These are phyloP conservation scores for Cyclotella sp. DNA, from an alignment of 108 stramenopile species.

Conservation along the genomic window DNA sequence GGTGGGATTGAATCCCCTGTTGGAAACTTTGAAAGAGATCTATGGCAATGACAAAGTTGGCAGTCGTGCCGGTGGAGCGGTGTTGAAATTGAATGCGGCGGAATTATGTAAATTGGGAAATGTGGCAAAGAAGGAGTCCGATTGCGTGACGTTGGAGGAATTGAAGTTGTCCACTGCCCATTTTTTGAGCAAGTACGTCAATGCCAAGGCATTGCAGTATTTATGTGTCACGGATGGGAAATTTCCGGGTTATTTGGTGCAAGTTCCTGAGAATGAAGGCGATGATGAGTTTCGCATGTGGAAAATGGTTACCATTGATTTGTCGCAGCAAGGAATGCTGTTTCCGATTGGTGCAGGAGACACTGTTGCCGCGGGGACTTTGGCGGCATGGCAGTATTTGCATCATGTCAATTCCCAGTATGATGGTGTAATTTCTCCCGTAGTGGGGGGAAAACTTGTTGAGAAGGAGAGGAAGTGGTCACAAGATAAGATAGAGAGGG, in stretches of 20 bases:
- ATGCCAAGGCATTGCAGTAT: too few relatives aligned
- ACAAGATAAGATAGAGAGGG: conserved; percentile 11
- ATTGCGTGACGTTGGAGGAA: conserved; percentile 53
- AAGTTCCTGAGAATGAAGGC: conserved; percentile 26
- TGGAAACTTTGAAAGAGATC: conserved; percentile 36
- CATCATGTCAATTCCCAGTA: conserved; percentile 50
- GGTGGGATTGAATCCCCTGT: conserved; percentile 63
- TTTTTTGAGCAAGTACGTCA: conserved; percentile 53
- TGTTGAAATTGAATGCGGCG: conserved; percentile 82
- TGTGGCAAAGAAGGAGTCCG: conserved; percentile 54
- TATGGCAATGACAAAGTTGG: conserved; percentile 26
- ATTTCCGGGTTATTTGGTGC: conserved; percentile 69
- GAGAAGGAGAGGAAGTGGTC: conserved; percentile 28
- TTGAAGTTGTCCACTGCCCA: conserved; percentile 48
- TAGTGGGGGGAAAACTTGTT: conserved; percentile 1
- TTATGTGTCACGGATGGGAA: conserved; percentile 52
- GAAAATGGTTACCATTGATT: conserved; percentile 53
- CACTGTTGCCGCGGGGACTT: too few relatives aligned
- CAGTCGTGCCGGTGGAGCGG: conserved; percentile 41
- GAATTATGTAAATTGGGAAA: conserved; percentile 77
- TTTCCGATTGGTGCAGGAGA: too few relatives aligned
- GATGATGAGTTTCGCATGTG: conserved; percentile 39
- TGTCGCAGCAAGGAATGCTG: conserved; percentile 64
- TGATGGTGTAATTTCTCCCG: conserved; percentile 20
- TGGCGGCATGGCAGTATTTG: too few relatives aligned